Base-by-base conservation (phyloP, 1,284 basidiomycete species). In the Cutaneotrichosporon cyanovorans region DNA sequence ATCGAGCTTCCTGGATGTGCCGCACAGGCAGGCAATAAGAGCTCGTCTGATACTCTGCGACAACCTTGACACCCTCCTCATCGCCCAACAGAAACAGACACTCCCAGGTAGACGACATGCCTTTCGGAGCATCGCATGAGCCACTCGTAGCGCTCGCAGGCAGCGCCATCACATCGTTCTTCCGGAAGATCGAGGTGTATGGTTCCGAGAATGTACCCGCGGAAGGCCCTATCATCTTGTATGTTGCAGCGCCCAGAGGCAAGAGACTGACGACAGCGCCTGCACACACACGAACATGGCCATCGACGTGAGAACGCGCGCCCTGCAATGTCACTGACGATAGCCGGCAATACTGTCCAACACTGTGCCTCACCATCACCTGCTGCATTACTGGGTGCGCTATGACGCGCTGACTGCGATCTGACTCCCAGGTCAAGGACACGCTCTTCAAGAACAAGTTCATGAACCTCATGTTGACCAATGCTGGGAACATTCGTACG, bases 241-340 rank as follows among this genome's bases (percentile, higher is more conserved):
- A 45, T 15, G 46, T 31, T 10, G 20, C 0, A 16, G 25, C 15
- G 36, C 20, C n/a, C n/a, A n/a, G n/a, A n/a, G n/a, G n/a, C n/a
- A n/a, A n/a, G n/a, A 42, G 12, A 59, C 45, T 51, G 43, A 50
- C 56, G 19, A 21, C 61, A 89, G 87, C 48, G 81, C 85, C 18
- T 85, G 85, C 45, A 88, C 87, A 6, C 88, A 91, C 67, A 83
- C 87, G 61, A 91, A 90, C 66, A 91, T 91, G 87, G 88, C 89
- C 76, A 77, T 92, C 28, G 88, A 91, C 85, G 88, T 91, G 15
- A 3, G 19, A 5, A n/a, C 37, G n/a, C 8, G 16, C 37, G n/a
- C 8, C 12, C 19, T 22, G 3, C 30, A 6, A 42, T 38, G 20
- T 51, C 39, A 19, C 38, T 48, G 15, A 46, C 37, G 1, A 11